Evolutionary conservation across 116 monocot species (phyloP).

Genomic region (Trichopus zeylanicus): DNA sequence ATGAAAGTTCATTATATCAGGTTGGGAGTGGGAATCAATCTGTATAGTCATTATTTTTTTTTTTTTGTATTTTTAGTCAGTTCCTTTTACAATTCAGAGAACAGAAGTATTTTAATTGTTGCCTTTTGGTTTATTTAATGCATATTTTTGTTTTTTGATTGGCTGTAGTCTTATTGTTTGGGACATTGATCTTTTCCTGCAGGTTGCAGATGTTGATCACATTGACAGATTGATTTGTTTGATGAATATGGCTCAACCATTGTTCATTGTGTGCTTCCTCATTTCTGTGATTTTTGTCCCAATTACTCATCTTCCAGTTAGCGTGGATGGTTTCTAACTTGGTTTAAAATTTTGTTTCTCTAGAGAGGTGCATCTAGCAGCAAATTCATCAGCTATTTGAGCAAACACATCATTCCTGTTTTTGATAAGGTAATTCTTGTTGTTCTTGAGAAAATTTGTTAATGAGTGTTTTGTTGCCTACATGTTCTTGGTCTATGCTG

Average conservation of each 20-base stretch:
- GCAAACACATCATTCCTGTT: slow-evolving; percentile 42
- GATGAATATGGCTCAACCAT: slow-evolving; percentile 66
- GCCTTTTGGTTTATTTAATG: neutral
- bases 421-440: slow-evolving; percentile 42
- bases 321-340: neutral
- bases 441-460: neutral
- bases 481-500: neutral
- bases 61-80: too few relatives aligned
- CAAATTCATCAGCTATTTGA: slow-evolving; percentile 63
- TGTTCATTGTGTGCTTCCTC: slow-evolving; percentile 58
- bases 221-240: slow-evolving; percentile 64
- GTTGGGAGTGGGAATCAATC: too few relatives aligned
- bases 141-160: neutral
- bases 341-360: neutral
- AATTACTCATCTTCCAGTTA: neutral
- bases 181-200: slow-evolving; percentile 4
- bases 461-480: neutral
- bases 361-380: slow-evolving; percentile 70
- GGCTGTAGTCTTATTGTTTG: neutral
- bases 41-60: too few relatives aligned
- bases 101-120: neutral
- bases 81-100: too few relatives aligned
- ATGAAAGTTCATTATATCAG: too few relatives aligned
- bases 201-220: slow-evolving; percentile 69
- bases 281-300: too few relatives aligned